Base-by-base conservation (phyloP, 2,329 filamentous ascomycete genomes). In the Fusarium avenaceum region DNA sequence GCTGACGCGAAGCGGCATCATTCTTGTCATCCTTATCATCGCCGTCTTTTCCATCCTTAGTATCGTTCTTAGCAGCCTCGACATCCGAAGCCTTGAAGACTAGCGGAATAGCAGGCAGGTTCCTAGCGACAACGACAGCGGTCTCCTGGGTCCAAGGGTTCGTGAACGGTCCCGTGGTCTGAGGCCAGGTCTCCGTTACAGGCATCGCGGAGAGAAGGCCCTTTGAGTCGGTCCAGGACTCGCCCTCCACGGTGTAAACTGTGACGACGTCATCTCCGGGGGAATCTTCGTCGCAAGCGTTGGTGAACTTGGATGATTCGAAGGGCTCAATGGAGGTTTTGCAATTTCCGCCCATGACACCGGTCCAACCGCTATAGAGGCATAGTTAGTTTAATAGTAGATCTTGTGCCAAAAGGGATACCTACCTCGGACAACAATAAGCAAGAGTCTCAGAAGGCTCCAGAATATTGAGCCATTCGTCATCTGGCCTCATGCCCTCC, bases 381-480 rank as follows among this genome's bases (percentile, higher is more conserved):
- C 1, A 8, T 17, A 2, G 6, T 71, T 3, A 71, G 38, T 19
- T 11, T 30, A 6, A 8, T 0, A 11, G 8, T 6, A 38, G 4
- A n/a, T 4, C n/a, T 14, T 9, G 4, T 22, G 11, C 6, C 3
- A 8, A 13, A 15, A n/a, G n/a, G 22, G 7, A 13, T 3, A 8
- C 6, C 30, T 64, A 71, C 72, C 60, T 74, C 4, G 65, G 70
- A 20, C 68, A 75, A 46, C 70, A 75, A 28, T 49, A 74, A 7
- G 61, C 64, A 8, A 73, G 15, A 17, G 71, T 72, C 28, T 74
- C 74, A 15, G 63, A 60, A 10, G 64, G 43, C 8, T 61, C 62
- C 14, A 74, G 11, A 6, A 56, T 33, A 7, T 42, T 26, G 10
- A 45, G 32, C 56, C 46, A 71, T 42, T 22, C 48, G 2, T 67